These are phyloP conservation scores for Barbarea vulgaris DNA, from an alignment of 345 rosid species.

Conservation along the genomic window DNA sequence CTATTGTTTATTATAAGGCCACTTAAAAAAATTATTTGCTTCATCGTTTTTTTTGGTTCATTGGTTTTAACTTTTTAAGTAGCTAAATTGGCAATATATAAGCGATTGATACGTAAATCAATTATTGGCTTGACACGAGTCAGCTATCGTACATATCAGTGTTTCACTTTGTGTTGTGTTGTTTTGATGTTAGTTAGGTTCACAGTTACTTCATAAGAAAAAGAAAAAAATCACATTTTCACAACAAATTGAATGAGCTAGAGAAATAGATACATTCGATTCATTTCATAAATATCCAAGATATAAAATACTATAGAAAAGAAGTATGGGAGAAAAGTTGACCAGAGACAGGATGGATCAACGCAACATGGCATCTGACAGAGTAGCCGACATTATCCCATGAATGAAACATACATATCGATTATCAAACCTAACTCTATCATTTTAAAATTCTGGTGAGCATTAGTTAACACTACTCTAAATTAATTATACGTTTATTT, in stretches of 20 bases:
- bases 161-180: background rate
- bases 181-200: slow-evolving; percentile 9
- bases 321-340: slow-evolving; percentile 33
- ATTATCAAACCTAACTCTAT: slow-evolving; percentile 37
- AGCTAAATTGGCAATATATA: background rate
- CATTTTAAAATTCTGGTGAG: background rate
- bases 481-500: background rate
- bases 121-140: background rate
- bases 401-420: slow-evolving; percentile 42
- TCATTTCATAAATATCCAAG: background rate
- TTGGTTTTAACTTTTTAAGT: background rate
- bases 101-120: background rate
- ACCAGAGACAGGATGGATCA: slow-evolving; percentile 39
- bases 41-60: background rate
- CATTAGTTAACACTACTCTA: background rate
- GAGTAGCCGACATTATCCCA: slow-evolving; percentile 42
- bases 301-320: background rate
- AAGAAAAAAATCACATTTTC: background rate
- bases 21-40: background rate
- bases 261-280: background rate
- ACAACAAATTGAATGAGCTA: background rate
- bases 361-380: slow-evolving; percentile 44
- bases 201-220: background rate
- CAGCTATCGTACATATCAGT: background rate
- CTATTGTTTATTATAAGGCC: background rate